A percentile compares a stretch with the other conserved stretches of the same genome.
Conservation (phyloP, 805 yeast genomes). For the Wickerhamiella vanderwaltii region DNA sequence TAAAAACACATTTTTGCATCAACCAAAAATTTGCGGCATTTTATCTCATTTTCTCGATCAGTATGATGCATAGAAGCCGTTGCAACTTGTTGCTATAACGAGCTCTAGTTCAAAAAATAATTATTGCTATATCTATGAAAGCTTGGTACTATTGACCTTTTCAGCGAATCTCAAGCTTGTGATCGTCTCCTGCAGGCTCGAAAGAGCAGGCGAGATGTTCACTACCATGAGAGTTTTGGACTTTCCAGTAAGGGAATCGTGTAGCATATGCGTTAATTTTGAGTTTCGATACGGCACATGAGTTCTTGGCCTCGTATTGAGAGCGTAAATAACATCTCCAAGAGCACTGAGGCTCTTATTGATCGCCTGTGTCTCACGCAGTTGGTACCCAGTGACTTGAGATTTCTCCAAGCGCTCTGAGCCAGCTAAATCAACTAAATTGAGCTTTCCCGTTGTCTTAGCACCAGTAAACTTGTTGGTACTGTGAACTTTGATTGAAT, state of each 20-base stretch:
- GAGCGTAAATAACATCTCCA: slow-evolving; percentile 77
- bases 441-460: slow-evolving; percentile 46
- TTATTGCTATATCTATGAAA: no score
- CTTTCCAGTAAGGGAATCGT: slow-evolving; percentile 70
- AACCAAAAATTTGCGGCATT: no score
- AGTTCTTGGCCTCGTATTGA: slow-evolving; percentile 32
- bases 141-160: slow-evolving; percentile 26
- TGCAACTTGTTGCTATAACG: no score
- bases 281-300: slow-evolving; percentile 64
- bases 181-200: slow-evolving; percentile 61
- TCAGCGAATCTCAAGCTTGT: slow-evolving; percentile 84
- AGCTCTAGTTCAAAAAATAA: no score
- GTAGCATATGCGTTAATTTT: slow-evolving; percentile 67
- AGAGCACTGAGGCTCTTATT: slow-evolving; percentile 77
- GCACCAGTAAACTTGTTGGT: slow-evolving; percentile 34
- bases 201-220: slow-evolving; percentile 56
- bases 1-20: no score
- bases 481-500: slow-evolving; percentile 51
- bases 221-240: slow-evolving; percentile 92
- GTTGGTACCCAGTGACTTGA: slow-evolving; percentile 64
- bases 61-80: no score
- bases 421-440: slow-evolving; percentile 86
- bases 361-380: slow-evolving; percentile 79
- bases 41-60: no score
- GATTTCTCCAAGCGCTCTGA: slow-evolving; percentile 73